Evolutionary conservation across 1,284 basidiomycete species (phyloP).

Genomic region (Coniferiporia weirii): DNA sequence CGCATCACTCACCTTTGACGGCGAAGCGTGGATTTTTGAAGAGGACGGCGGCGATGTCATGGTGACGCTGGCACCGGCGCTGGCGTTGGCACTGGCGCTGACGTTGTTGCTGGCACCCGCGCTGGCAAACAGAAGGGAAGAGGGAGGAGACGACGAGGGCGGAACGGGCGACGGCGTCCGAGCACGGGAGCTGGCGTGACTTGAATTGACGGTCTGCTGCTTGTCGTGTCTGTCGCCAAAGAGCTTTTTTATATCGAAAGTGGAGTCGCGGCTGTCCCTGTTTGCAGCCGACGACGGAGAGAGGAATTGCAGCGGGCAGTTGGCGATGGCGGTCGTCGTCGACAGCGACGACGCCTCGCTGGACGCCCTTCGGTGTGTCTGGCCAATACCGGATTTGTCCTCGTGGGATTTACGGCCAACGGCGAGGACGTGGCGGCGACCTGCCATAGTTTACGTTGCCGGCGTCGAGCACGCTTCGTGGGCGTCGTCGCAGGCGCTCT

Average conservation of each 20-base stretch:
- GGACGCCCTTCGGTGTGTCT: not conserved
- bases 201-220: not conserved
- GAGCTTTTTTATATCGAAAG: not conserved
- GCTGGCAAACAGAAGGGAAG: constrained; percentile 1
- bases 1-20: constrained; percentile 49
- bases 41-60: constrained; percentile 15
- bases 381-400: not conserved
- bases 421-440: constrained; percentile 8
- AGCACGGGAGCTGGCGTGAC: not conserved
- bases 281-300: not conserved
- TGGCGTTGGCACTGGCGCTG: too few species aligned
- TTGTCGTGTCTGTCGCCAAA: constrained; percentile 2
- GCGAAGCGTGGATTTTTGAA: constrained; percentile 46
- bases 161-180: not conserved
- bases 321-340: not conserved
- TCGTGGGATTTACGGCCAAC: not conserved
- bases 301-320: not conserved
- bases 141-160: not conserved
- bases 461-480: too few species aligned
- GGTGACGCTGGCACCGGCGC: not conserved
- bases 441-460: not conserved
- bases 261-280: not conserved
- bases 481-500: too few species aligned
- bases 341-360: not conserved
- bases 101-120: not conserved